Evolutionary conservation across 139 green algal genomes (phyloP).

Genomic region (Closterium sp.): DNA sequence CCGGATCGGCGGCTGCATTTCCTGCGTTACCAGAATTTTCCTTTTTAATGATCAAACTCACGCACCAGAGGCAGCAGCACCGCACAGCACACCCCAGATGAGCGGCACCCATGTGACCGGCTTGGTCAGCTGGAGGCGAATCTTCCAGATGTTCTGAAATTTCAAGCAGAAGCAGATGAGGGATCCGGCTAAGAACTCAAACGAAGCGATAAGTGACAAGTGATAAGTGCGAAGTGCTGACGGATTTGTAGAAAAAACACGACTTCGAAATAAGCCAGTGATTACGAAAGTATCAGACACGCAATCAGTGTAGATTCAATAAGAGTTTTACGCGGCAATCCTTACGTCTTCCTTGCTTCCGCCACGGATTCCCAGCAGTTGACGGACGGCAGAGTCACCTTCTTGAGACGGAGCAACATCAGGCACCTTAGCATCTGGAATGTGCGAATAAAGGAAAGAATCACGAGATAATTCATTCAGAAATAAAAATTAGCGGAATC

Average conservation of each 20-base stretch:
- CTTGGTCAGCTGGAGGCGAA: constrained; percentile 97
- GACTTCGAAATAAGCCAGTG: background rate
- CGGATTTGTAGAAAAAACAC: background rate
- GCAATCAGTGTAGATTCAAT: background rate
- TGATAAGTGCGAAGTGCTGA: background rate
- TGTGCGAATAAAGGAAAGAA: background rate
- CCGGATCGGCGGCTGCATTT: background rate
- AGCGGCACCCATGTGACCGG: constrained; percentile 98
- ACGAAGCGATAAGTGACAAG: background rate
- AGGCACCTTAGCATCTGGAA: background rate
- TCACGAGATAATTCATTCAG: background rate
- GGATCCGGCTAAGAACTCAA: background rate
- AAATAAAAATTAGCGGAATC: no score
- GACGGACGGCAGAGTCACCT: background rate
- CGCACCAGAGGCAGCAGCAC: constrained; percentile 84
- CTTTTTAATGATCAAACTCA: background rate
- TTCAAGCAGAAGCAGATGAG: background rate
- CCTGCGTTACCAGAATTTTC: background rate
- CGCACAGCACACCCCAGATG: constrained; percentile 97
- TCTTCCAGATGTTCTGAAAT: constrained; percentile 87
- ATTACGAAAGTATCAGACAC: background rate
- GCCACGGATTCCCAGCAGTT: background rate
- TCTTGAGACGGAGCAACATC: background rate
- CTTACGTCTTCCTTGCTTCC: background rate
- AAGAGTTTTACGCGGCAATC: background rate